Conservation (phyloP, 768 basidiomycete genomes). For the Trametes maxima region DNA sequence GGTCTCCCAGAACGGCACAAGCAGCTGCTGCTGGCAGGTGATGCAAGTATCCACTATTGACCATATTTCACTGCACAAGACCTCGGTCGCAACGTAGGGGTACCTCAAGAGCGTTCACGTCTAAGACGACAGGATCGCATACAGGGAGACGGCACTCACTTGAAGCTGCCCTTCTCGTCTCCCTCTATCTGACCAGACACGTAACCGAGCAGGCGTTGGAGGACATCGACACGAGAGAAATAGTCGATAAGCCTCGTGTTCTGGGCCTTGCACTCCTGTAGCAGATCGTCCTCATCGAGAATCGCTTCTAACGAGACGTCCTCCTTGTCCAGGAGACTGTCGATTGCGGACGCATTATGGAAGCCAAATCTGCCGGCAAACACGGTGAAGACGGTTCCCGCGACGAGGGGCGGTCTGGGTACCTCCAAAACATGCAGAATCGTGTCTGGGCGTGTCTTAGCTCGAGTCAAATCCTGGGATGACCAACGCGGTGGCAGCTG, state of each 20-base stretch:
- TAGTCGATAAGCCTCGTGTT: conserved; percentile 89
- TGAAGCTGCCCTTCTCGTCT: conserved; percentile 77
- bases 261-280: conserved; percentile 94
- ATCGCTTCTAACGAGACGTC: conserved; percentile 89
- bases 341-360: conserved; percentile 86
- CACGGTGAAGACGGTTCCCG: conserved; percentile 22
- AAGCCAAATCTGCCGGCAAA: conserved; percentile 75
- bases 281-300: conserved; percentile 89
- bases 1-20: conserved; percentile 91
- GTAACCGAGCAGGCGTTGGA: conserved; percentile 80
- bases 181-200: conserved; percentile 86
- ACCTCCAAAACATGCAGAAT: conserved; percentile 53
- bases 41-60: conserved; percentile 91
- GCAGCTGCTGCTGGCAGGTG: conserved; percentile 65
- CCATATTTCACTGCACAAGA: conserved; percentile 95
- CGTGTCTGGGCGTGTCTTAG: conserved; percentile 2
- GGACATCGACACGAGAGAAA: conserved; percentile 78
- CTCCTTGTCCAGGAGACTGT: conserved; percentile 88
- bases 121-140: conserved; percentile 17
- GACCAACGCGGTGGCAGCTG: background rate
- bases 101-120: conserved; percentile 54
- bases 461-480: background rate
- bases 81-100: conserved; percentile 91
- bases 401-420: conserved; percentile 23
- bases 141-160: conserved; percentile 52